Evolutionary conservation across 2,329 filamentous ascomycete species (phyloP), one percentile per base, ranked within the genome.

Genomic region (Trichoderma polysporum): DNA sequence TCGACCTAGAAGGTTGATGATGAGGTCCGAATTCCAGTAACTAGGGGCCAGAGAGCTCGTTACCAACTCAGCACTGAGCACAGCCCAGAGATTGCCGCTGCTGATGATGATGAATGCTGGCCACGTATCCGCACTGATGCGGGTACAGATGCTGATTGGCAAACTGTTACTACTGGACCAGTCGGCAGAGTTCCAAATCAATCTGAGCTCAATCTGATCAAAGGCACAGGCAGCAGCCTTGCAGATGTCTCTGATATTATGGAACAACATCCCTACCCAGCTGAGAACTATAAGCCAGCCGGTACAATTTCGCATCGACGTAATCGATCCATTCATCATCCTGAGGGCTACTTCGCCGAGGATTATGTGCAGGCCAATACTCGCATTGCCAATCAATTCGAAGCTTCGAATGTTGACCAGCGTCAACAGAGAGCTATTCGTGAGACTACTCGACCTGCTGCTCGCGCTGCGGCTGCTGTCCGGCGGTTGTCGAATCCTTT

Each of bases 221-320:
- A 74, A 62, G 76, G 73, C 22, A 74, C 75, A 15, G 80, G 81
- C 10, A 82, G 79, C 69, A 84, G 82, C 65, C 69, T 84, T 25
- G 82, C 82, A 2, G 78, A 84, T 67, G 76, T 79, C 7, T 83
- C 82, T 0, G 81, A 83, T 50, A 68, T 65, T 17, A 68, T 69
- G 35, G 69, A 74, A 33, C 7, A 39, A 19, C 25, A 60, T 22
- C 35, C 33, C 15, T 25, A 19, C 2, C 37, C 50, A 17, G 25
- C 29, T 17, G 49, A 63, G n/a, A 19, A 53, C 35, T 25, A 52
- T n/a, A 31, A n/a, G 33, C 33, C 49, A 12, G 22, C 45, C 8
- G 49, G 49, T 31, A 33, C 35, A 13, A 54, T 63, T 19, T 53
- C 35, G 9, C 49, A 63, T n/a, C 49, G 47, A 31, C 60, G 49